These are phyloP conservation scores for Colletotrichum destructivum DNA, from an alignment of 2,329 filamentous ascomycete species.

Conservation along the genomic window DNA sequence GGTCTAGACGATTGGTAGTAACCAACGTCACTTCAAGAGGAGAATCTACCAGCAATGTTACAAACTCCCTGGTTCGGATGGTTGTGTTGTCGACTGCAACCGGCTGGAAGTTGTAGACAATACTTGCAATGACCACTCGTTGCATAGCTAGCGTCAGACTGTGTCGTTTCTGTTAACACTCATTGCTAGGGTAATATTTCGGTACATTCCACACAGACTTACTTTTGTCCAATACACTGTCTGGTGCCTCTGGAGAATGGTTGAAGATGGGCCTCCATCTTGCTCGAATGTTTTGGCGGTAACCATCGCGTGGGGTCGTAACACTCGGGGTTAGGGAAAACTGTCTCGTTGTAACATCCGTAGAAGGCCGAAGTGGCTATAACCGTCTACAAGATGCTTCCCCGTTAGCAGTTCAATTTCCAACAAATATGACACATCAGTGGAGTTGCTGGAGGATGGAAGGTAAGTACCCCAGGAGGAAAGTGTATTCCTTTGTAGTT, in stretches of 20 bases:
- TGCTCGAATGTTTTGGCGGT: not conserved
- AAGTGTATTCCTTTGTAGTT: slow-evolving; percentile 8
- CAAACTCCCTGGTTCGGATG: slow-evolving; percentile 14
- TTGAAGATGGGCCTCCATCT: slow-evolving; percentile 26
- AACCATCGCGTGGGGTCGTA: slow-evolving; percentile 17
- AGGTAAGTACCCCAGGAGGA: slow-evolving; percentile 20
- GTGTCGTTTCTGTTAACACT: too few species aligned
- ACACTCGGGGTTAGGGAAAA: slow-evolving; percentile 11
- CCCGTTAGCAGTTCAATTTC: not conserved
- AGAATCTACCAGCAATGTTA: slow-evolving; percentile 23
- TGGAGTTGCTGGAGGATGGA: too few species aligned
- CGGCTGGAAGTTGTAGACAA: slow-evolving; percentile 7
- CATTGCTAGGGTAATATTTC: too few species aligned
- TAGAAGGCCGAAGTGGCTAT: slow-evolving; percentile 28
- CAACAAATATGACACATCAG: not conserved
- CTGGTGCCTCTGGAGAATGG: slow-evolving; percentile 30
- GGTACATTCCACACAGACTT: too few species aligned
- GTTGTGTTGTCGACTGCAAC: not conserved
- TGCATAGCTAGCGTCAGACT: slow-evolving; percentile 24
- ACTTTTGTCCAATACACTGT: slow-evolving; percentile 38
- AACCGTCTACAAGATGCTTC: not conserved
- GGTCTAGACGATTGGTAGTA: too few species aligned
- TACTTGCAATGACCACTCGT: not conserved
- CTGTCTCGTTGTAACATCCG: slow-evolving; percentile 17
- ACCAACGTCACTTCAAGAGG: not conserved